Conservation (phyloP, 305 asterid genomes). For the Solanum chacoense region DNA sequence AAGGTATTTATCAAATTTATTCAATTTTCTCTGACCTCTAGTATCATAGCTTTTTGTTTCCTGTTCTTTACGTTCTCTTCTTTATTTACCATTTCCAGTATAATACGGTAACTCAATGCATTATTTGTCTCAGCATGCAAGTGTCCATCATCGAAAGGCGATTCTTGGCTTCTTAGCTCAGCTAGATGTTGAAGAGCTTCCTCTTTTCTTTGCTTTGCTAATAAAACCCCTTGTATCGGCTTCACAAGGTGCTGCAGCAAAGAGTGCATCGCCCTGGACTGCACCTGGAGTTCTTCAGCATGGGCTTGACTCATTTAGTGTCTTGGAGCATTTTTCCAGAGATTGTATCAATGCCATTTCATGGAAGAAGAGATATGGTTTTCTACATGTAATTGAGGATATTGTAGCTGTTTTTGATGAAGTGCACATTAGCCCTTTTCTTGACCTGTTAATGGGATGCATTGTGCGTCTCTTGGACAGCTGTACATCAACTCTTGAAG, state of each 20-base stretch:
- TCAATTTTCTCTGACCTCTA: not conserved
- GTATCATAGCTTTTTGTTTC: not conserved
- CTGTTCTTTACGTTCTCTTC: not conserved
- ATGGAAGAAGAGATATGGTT: constrained; percentile 74
- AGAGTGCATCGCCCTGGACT: constrained; percentile 16
- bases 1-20: constrained; percentile 42
- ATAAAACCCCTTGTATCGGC: constrained; percentile 45
- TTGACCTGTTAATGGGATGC: constrained; percentile 58
- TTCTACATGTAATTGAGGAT: constrained; percentile 81
- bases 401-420: constrained; percentile 79
- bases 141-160: constrained; percentile 66
- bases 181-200: constrained; percentile 82
- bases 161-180: constrained; percentile 79
- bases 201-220: constrained; percentile 71
- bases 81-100: not conserved
- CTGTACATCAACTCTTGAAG: constrained; percentile 50
- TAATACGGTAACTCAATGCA: constrained; percentile 1
- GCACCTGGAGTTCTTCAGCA: constrained; percentile 23
- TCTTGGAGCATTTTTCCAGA: constrained; percentile 49
- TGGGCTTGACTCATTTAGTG: constrained; percentile 28
- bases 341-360: constrained; percentile 43
- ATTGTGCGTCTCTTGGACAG: constrained; percentile 59
- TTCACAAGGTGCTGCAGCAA: constrained; percentile 32
- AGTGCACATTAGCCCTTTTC: constrained; percentile 58
- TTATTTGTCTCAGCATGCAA: constrained; percentile 50